Percentiles rank a stretch among this genome's conserved stretches.
Conservation (phyloP, 1,139 yeast genomes). For the Geotrichum aggregatum region DNA sequence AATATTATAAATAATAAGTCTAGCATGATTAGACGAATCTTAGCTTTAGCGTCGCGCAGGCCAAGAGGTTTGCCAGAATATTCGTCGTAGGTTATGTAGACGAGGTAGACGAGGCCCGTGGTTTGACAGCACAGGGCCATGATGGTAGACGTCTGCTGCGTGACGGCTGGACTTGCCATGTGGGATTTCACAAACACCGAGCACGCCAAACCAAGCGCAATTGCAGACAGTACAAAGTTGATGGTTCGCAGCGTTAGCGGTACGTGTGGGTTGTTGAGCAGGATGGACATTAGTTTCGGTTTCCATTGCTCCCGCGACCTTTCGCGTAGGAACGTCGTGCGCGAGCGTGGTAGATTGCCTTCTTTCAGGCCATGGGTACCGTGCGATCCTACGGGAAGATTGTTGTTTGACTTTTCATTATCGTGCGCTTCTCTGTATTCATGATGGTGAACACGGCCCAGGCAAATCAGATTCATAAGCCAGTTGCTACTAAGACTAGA, state of each 20-base stretch:
- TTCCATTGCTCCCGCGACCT: conserved; percentile 50
- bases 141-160: conserved; percentile 83
- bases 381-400: too few relatives aligned
- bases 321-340: conserved; percentile 25
- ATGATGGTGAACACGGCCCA: not conserved
- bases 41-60: conserved; percentile 74
- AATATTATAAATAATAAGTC: conserved; percentile 87
- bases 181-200: conserved; percentile 31
- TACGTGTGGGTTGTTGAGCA: conserved; percentile 72
- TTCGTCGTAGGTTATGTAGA: conserved; percentile 85
- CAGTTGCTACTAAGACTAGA: not conserved
- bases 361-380: not conserved
- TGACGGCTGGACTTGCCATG: conserved; percentile 44
- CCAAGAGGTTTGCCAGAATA: conserved; percentile 90
- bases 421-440: conserved; percentile 11
- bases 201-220: conserved; percentile 33
- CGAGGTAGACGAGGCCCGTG: conserved; percentile 68
- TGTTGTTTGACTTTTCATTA: not conserved
- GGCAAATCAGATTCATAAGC: conserved; percentile 9
- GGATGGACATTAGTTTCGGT: conserved; percentile 55
- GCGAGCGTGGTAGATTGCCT: conserved; percentile 10
- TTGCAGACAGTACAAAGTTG: conserved; percentile 47
- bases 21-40: conserved; percentile 68
- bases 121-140: conserved; percentile 88
- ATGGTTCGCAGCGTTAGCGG: conserved; percentile 72